Evolutionary conservation across 176 grass and related monocot species (phyloP), one percentile per base, ranked within the genome.

Genomic region (Eremochloa ophiuroides): DNA sequence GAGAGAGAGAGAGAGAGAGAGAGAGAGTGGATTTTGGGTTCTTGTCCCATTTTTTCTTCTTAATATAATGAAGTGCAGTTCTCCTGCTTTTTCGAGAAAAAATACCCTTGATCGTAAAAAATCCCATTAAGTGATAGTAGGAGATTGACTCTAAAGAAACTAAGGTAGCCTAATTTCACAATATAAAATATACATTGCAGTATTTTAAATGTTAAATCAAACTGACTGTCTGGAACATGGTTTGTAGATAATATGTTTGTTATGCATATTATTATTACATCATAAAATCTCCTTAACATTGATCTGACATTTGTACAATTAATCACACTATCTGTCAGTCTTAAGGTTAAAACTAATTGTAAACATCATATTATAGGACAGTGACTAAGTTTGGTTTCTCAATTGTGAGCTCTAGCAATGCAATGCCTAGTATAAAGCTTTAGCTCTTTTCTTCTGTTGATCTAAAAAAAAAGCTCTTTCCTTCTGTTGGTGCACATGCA

Each of bases 121-220:
- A 58, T 78, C 74, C 28, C 8, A 43, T 20, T 22, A 66, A 31
- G 18, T 42, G 51, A n/a, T 56, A 53, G 37, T 37, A 38, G 53
- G 28, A 80, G 69, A 48, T 74, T 75, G 53, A 64, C 55, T 62
- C 30, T 62, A 77, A 41, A 71, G 31, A 67, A 58, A 40, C 25
- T 28, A 75, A 64, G 15, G 14, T 51, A 37, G 46, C 2, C 18
- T 16, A 16, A 58, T 71, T 71, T 70, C 16, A 40, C 25, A 67
- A 17, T 30, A 40, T 41, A 53, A 16, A 23, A 13, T 39, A 43
- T 8, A 51, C 31, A 31, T 30, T 10, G 20, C 51, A 64, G 16
- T 83, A 64, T 51, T 72, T 39, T 41, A 77, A 73, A 16, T 74
- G 38, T 51, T 83, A 4, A 88, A 84, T 60, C 22, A 74, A 67